Evolutionary conservation across 2,329 filamentous ascomycete species (phyloP), one percentile per base, ranked within the genome.

Genomic region (Aspergillus persii): DNA sequence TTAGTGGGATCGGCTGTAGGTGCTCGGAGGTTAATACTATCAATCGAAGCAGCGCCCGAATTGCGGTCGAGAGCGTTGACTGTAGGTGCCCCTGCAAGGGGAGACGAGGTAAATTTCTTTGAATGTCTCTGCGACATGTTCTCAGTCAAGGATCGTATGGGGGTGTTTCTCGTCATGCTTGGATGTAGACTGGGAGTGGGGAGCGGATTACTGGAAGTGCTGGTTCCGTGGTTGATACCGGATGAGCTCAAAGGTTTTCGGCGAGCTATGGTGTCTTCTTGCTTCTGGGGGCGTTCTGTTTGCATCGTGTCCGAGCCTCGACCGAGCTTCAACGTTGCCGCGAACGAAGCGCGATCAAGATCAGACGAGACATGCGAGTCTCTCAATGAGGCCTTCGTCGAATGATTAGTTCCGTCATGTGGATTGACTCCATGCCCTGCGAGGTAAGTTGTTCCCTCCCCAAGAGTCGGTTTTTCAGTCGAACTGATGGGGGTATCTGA

Each of bases 21-120:
- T 27, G 8, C 15, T 55, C 23, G 29, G 47, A 44, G 29, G 8
- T 31, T 29, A 27, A 26, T 30, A 29, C 26, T 15, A 31, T 51
- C 29, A 33, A 15, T n/a, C 52, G 30, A 51, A 33, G 54, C 41
- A 18, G 48, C 15, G 3, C 44, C 23, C 4, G 51, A 46, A 30
- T 23, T 18, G 4, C 47, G 39, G 51, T 61, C 47, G 29, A 39
- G 36, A 8, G 61, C 61, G n/a, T 59, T 65, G 23, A 60, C 60
- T 26, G 64, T 63, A 41, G 69, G 61, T 12, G 68, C 66, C 46
- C 63, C 63, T 8, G 72, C 64, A 30, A 75, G 66, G 26, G 72
- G 72, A 11, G 73, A 75, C 6, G 72, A 72, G 51, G 67, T 71
- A 61, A 73, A 74, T 11, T 48, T 60, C 39, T 62, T 67, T 48